Base-by-base conservation (phyloP, 2,329 filamentous ascomycete genomes). In the Exophiala spinifera region DNA sequence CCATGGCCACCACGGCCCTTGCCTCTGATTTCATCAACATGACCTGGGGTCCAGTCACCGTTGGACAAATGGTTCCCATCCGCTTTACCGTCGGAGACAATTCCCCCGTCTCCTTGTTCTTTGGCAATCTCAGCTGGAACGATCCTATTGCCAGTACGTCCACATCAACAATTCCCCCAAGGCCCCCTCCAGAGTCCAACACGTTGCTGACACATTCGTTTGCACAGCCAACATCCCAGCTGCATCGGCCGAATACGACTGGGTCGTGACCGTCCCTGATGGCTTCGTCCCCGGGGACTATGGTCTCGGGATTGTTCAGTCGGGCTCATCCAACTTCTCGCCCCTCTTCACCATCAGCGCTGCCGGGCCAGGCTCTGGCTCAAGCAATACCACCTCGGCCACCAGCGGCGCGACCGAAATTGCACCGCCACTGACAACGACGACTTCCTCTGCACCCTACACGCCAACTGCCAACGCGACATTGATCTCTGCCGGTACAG, bases 31-130 rank as follows among this genome's bases (percentile, higher is more conserved):
- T 63, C 48, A 40, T 39, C 49, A 53, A 49, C 46, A 60, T 57
- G 46, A 56, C 57, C 13, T 62, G 57, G 50, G 46, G 15, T 19
- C 34, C 34, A 37, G 60, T 59, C 42, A 55, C 53, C 10, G 51
- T 56, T 13, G 61, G 60, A 43, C 48, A 60, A 23, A 23, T 56
- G 20, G 57, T 56, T 57, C 51, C 53, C 2, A 58, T 63, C 49
- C 44, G 51, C 6, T 63, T 54, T 53, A 55, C 55, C 28, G 40
- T 51, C 20, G 61, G 61, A 7, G 49, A 61, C 45, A 55, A 55
- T 5, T 44, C 44, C 2, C 51, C 55, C 7, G 57, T 63, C 11
- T 52, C 57, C 17, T 40, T 63, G 17, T 51, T 53, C 43, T 42
- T 63, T 21, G 59, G 56, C 14, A 62, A 62, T 47, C 46, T 48